These are phyloP conservation scores for Coprinopsis marcescibilis DNA, from an alignment of 768 basidiomycete genomes.

Conservation along the genomic window DNA sequence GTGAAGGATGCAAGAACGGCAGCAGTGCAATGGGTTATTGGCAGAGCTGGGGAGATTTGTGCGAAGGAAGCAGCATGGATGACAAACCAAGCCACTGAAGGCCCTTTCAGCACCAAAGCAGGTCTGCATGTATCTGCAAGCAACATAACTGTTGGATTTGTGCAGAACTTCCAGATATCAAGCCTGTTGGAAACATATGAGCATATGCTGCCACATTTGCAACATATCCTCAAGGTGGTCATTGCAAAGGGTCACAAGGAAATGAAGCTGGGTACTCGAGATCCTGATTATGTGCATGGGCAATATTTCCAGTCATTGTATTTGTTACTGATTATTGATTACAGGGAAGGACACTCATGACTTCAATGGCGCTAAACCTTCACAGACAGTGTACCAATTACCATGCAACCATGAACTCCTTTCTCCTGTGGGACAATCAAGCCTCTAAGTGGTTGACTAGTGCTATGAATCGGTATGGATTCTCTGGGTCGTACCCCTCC, in stretches of 20 bases:
- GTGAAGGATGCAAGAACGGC: no score
- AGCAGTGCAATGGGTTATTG: no score
- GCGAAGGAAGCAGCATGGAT: no score
- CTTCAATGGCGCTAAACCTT: background rate
- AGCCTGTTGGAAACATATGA: conserved; percentile 6
- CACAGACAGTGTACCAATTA: background rate
- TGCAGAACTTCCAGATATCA: conserved; percentile 8
- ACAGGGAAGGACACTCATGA: background rate
- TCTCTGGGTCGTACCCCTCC: background rate
- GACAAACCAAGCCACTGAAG: no score
- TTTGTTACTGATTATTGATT: background rate
- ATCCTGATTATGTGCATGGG: background rate
- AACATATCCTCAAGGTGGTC: conserved; percentile 6
- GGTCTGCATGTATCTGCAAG: no score
- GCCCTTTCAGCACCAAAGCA: no score
- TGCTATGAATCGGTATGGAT: background rate
- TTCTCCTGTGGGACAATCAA: background rate
- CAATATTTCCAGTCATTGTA: background rate
- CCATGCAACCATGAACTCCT: background rate
- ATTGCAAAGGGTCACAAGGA: conserved; percentile 4
- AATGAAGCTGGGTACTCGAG: background rate
- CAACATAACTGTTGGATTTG: no score
- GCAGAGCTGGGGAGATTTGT: no score
- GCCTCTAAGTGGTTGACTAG: background rate
- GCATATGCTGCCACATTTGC: conserved; percentile 10